Conservation (phyloP, 2,329 filamentous ascomycete species). For the Beauveria varroae region DNA sequence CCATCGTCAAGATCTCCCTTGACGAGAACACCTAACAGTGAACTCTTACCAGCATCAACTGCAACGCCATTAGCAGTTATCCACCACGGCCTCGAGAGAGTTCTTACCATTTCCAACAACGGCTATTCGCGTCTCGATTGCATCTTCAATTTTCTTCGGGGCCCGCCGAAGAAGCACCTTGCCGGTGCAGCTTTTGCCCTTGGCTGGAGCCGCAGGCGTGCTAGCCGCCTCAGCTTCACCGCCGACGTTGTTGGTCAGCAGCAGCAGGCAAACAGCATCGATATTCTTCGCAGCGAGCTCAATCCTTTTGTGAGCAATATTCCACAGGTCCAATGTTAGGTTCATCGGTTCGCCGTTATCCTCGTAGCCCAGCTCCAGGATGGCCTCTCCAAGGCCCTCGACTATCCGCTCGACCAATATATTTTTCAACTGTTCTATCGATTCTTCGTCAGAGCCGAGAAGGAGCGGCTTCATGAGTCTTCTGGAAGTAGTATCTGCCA, state of each 20-base stretch:
- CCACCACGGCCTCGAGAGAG: background rate
- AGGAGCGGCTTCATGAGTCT: conserved; percentile 71
- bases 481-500: conserved; percentile 60
- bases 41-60: conserved; percentile 96
- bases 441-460: conserved; percentile 54
- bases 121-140: conserved; percentile 92
- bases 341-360: conserved; percentile 81
- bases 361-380: conserved; percentile 90
- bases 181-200: conserved; percentile 70
- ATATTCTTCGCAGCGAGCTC: conserved; percentile 54
- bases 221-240: conserved; percentile 65
- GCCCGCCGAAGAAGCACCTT: conserved; percentile 76
- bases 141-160: conserved; percentile 69
- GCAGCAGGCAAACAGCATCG: conserved; percentile 68
- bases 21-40: conserved; percentile 88
- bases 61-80: conserved; percentile 13
- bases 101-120: conserved; percentile 80
- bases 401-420: conserved; percentile 62
- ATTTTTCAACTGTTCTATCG: conserved; percentile 53
- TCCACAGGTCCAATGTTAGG: conserved; percentile 68
- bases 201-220: conserved; percentile 43
- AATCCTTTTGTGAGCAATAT: conserved; percentile 59
- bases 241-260: conserved; percentile 87
- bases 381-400: conserved; percentile 79
- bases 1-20: conserved; percentile 95